Conservation (phyloP, 805 yeast species). For the Cyberlindnera galapagoensis region DNA sequence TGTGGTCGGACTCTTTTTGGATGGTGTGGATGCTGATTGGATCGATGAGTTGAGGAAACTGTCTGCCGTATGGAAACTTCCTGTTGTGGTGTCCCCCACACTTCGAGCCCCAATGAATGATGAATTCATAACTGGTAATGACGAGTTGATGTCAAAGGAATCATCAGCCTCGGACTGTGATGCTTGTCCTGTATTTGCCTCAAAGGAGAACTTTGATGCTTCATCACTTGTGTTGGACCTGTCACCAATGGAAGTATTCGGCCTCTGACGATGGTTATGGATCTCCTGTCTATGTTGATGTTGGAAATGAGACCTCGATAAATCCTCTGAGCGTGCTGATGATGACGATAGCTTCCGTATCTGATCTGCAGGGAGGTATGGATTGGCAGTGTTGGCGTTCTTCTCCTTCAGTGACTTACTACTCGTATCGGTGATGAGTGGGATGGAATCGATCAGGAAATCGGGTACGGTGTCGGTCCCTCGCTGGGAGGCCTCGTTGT, state of each 20-base stretch:
- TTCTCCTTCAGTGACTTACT: conserved; percentile 4
- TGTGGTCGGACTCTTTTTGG: conserved; percentile 6
- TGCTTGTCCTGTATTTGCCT: background rate
- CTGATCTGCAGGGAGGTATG: conserved; percentile 13
- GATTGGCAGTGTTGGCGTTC: conserved; percentile 9
- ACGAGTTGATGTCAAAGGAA: background rate
- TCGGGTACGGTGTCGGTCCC: conserved; percentile 18
- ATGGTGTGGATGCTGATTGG: conserved; percentile 18
- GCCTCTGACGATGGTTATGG: background rate
- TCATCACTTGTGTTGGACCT: conserved; percentile 10
- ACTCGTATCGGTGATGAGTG: conserved; percentile 6
- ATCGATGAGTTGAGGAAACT: conserved; percentile 3
- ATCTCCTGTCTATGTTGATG: conserved; percentile 12
- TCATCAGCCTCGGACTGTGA: background rate
- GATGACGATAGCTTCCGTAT: conserved; percentile 14
- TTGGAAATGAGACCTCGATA: conserved; percentile 2
- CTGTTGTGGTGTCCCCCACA: conserved; percentile 4
- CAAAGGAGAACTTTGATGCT: conserved; percentile 16
- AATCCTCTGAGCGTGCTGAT: conserved; percentile 11
- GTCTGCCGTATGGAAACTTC: conserved; percentile 17
- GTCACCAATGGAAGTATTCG: background rate
- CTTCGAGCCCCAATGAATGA: background rate
- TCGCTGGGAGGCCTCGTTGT: conserved; percentile 8
- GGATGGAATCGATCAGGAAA: conserved; percentile 16
- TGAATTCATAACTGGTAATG: background rate